A percentile compares a stretch with the other conserved stretches of the same genome.
Conservation (phyloP, 2,329 filamentous ascomycete genomes). For the Gaeumannomyces sp. region DNA sequence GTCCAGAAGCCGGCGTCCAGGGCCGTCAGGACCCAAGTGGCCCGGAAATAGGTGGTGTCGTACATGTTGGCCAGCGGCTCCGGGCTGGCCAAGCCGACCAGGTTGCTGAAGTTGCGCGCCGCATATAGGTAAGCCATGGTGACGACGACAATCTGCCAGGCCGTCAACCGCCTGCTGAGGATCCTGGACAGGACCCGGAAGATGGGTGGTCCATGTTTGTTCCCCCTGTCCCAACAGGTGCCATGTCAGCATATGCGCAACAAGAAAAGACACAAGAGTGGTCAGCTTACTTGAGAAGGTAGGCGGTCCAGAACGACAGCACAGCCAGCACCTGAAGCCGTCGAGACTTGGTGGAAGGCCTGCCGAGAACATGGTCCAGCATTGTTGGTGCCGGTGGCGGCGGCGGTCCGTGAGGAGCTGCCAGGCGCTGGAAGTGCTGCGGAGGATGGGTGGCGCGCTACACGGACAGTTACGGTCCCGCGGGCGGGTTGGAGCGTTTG, state of each 20-base stretch:
- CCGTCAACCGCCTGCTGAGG: constrained; percentile 65
- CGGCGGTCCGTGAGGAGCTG: not conserved
- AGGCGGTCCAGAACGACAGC: constrained; percentile 83
- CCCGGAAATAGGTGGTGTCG: constrained; percentile 84
- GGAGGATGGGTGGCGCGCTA: not conserved
- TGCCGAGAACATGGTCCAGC: constrained; percentile 86
- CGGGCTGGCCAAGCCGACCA: constrained; percentile 83
- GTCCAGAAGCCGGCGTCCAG: constrained; percentile 98
- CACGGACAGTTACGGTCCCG: not conserved
- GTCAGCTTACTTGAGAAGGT: constrained; percentile 61
- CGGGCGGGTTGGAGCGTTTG: constrained; percentile 1
- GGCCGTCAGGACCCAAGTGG: constrained; percentile 93
- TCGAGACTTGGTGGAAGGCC: constrained; percentile 84
- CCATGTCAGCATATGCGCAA: not conserved
- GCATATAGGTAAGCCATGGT: constrained; percentile 90
- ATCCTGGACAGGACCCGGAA: constrained; percentile 64
- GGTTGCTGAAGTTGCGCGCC: constrained; percentile 86
- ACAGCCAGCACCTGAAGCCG: constrained; percentile 90
- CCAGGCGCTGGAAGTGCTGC: not conserved
- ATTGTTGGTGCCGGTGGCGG: constrained; percentile 28
- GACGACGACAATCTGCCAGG: constrained; percentile 83
- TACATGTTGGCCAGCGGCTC: constrained; percentile 95
- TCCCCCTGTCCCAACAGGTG: constrained; percentile 52
- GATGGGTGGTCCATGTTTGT: constrained; percentile 80
- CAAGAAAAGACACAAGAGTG: not conserved